Evolutionary conservation across 2,329 filamentous ascomycete species (phyloP).

Genomic region (Beauveria bassiana): DNA sequence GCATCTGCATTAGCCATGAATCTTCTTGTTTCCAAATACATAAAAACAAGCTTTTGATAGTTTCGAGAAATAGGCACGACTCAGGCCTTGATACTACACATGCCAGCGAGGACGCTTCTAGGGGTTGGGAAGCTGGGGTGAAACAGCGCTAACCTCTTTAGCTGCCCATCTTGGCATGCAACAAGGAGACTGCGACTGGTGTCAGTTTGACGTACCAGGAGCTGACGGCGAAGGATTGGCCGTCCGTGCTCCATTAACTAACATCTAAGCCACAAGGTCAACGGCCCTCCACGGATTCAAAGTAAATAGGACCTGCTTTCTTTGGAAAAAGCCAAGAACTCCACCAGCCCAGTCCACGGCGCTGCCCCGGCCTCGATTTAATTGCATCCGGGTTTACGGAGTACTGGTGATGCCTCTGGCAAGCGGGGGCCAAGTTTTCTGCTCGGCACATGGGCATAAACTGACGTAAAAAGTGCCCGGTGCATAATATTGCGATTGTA

Average conservation of each 20-base stretch:
- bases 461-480: background rate
- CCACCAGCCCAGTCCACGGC: background rate
- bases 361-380: constrained; percentile 1
- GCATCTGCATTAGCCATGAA: background rate
- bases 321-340: background rate
- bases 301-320: background rate
- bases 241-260: background rate
- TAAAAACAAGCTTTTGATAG: background rate
- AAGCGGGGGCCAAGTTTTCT: background rate
- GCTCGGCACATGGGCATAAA: background rate
- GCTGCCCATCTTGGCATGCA: background rate
- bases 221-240: background rate
- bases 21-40: background rate
- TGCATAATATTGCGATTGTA: background rate
- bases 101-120: background rate
- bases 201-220: background rate
- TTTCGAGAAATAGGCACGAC: constrained; percentile 1
- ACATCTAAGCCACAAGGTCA: background rate
- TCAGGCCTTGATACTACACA: background rate
- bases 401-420: background rate
- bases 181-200: background rate
- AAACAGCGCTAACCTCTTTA: constrained; percentile 4
- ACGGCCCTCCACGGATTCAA: background rate
- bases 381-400: background rate
- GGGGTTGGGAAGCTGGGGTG: background rate